Base-by-base conservation (phyloP, 169 alveolate species). In the Eimeria mitis region DNA sequence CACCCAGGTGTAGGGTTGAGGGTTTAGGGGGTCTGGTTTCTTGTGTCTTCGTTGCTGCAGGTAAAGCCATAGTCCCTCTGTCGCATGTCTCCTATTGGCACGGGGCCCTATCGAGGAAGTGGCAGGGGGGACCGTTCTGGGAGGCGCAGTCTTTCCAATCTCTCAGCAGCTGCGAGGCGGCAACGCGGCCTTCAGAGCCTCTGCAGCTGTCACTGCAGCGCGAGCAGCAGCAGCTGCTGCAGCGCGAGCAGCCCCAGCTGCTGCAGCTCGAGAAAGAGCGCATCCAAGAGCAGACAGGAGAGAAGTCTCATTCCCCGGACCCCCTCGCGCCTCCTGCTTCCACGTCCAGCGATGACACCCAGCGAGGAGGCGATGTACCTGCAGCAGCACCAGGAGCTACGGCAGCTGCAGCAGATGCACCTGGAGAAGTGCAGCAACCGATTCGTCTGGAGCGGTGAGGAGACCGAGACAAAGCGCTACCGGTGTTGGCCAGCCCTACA, bases 41-140 rank as follows among this genome's bases (percentile, higher is more conserved):
- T 61, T 9, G 44, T 37, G 56, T 34, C 61, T 59, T 6, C n/a
- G 14, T 25, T 25, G 1, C 31, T 49, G 75, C 78, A 85, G 91
- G 79, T 44, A 85, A 47, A 52, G 16, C 91, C 34, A 85, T 85
- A 8, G 91, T 85, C 79, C 91, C 91, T 8, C 79, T 85, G 19
- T 85, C 91, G 28, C 91, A 85, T 37, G 91, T 85, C 21, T 85
- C 91, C 8, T 85, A 85, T 63, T 85, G 91, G 91, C 91, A 85
- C 19, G 91, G 91, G 47, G 91, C 91, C 68, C 65, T 85, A 3
- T 61, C 61, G 52, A 49, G 91, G 59, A 28, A 42, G 25, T 85
- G 79, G 91, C 63, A 52, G 59, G 91, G 78, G 19, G 49, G 91
- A 19, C 56, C 73, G 28, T 37, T 34, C 19, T 56, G 73, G 63